Evolutionary conservation across 2,329 filamentous ascomycete genomes (phyloP).

Genomic region (Hymenoscyphus linearis): DNA sequence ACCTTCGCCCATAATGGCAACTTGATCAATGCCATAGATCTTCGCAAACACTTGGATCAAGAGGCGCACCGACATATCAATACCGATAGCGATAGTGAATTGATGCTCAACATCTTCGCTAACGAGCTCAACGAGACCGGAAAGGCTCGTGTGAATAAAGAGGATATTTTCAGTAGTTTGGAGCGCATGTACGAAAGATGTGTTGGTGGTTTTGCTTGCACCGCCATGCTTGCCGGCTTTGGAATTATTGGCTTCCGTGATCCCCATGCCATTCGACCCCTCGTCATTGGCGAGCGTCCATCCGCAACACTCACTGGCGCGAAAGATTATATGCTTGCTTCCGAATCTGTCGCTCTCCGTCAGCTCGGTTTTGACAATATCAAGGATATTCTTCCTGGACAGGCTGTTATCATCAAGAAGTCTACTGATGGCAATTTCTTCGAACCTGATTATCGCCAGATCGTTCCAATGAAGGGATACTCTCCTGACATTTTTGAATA

Average conservation of each 20-base stretch:
- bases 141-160: constrained; percentile 72
- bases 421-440: constrained; percentile 40
- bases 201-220: constrained; percentile 73
- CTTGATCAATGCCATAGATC: constrained; percentile 68
- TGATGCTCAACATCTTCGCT: constrained; percentile 85
- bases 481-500: constrained; percentile 84
- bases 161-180: constrained; percentile 70
- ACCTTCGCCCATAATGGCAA: constrained; percentile 84
- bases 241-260: constrained; percentile 78
- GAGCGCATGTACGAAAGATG: constrained; percentile 67
- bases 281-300: constrained; percentile 70
- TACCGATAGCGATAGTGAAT: constrained; percentile 81
- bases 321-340: constrained; percentile 85
- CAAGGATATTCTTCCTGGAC: constrained; percentile 71
- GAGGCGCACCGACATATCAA: constrained; percentile 47
- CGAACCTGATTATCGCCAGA: constrained; percentile 68
- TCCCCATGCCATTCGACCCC: constrained; percentile 74
- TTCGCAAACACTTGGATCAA: constrained; percentile 49
- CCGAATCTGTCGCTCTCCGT: constrained; percentile 76
- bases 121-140: constrained; percentile 74
- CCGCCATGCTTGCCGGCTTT: constrained; percentile 76
- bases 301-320: constrained; percentile 57
- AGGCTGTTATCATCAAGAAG: constrained; percentile 82
- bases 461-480: constrained; percentile 63
- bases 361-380: constrained; percentile 78